Evolutionary conservation across 2,329 filamentous ascomycete genomes (phyloP), one percentile per base, ranked within the genome.

Genomic region (Cladosporium cucumerinum): DNA sequence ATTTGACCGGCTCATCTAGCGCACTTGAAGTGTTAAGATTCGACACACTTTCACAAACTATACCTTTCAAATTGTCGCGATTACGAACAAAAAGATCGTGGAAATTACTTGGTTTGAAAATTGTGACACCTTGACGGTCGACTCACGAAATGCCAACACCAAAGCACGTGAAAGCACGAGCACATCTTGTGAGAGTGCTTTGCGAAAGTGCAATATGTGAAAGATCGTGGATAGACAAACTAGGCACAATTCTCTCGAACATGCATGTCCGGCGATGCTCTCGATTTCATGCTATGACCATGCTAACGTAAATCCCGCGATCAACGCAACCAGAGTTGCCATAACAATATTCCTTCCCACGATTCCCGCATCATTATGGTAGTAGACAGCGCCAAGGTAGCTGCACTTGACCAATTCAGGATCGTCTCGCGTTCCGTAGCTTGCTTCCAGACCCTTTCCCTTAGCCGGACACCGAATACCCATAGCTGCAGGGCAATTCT

Each of bases 401-500:
- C 71, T 76, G 66, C 76, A 78, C 43, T 69, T 73, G 23, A 77
- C 64, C n/a, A 64, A 65, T 7, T 69, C 71, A 28, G 66, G 68
- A 12, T 61, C 58, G 36, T 65, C 69, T 10, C 74, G 62, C 65
- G 68, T 68, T 8, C 84, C 84, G 73, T 87, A 87, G 34, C 82
- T 83, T 12, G 75, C 72, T 68, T 83, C 80, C 59, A 85, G 68
- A 55, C 80, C 82, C 43, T 74, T 73, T 0, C 80, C 80, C 1
- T 72, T 71, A 36, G 73, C 69, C 1, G 95, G 94, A 78, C 95
- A 99, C 1, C 75, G 79, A 72, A 99, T 97, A 0, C 84, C 82
- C 70, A 99, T 80, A 0, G 83, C 78, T 0, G 92, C 84, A 0
- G 95, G 94, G 78, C 95, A 99, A 73, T 86, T 92, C 78, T 90